These are phyloP conservation scores for Fusarium nisikadoi DNA, from an alignment of 2,329 filamentous ascomycete genomes.

Conservation along the genomic window DNA sequence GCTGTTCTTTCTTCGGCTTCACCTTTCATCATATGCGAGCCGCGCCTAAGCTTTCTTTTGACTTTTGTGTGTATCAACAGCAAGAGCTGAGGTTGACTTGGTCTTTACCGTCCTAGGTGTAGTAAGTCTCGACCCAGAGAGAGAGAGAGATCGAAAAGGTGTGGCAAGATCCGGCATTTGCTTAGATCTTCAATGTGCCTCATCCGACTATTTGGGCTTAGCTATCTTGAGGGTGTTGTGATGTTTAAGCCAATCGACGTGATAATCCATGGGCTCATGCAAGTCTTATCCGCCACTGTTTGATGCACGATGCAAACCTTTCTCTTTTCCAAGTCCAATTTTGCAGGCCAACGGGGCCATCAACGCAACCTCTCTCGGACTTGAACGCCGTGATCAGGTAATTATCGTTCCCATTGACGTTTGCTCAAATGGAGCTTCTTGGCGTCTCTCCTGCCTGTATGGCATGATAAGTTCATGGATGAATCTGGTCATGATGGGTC, in stretches of 20 bases:
- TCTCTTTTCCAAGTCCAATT: slow-evolving; percentile 7
- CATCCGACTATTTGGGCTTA: slow-evolving; percentile 8
- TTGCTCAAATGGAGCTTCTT: slow-evolving; percentile 1
- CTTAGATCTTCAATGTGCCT: slow-evolving; percentile 20
- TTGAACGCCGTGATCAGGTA: slow-evolving; percentile 13
- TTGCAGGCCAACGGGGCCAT: slow-evolving; percentile 14
- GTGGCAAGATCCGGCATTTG: slow-evolving; percentile 35
- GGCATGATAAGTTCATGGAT: not conserved
- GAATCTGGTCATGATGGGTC: not conserved
- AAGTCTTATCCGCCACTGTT: slow-evolving; percentile 27
- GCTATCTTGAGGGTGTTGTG: slow-evolving; percentile 16
- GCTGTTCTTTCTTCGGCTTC: not conserved
- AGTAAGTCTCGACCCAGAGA: not conserved
- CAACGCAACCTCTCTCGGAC: not conserved
- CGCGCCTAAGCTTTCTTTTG: slow-evolving; percentile 10
- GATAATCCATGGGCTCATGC: not conserved
- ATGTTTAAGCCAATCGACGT: slow-evolving; percentile 12
- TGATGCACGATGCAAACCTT: slow-evolving; percentile 7
- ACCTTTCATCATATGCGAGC: slow-evolving; percentile 1
- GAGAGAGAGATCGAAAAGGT: slow-evolving; percentile 23
- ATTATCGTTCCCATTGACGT: slow-evolving; percentile 6
- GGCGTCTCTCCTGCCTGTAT: slow-evolving; percentile 1
- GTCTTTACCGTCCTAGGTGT: slow-evolving; percentile 21
- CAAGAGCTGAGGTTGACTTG: slow-evolving; percentile 5
- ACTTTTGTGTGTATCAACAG: slow-evolving; percentile 1